Evolutionary conservation across 805 yeast species (phyloP).

Genomic region (Zygoascus flipseniorum): DNA sequence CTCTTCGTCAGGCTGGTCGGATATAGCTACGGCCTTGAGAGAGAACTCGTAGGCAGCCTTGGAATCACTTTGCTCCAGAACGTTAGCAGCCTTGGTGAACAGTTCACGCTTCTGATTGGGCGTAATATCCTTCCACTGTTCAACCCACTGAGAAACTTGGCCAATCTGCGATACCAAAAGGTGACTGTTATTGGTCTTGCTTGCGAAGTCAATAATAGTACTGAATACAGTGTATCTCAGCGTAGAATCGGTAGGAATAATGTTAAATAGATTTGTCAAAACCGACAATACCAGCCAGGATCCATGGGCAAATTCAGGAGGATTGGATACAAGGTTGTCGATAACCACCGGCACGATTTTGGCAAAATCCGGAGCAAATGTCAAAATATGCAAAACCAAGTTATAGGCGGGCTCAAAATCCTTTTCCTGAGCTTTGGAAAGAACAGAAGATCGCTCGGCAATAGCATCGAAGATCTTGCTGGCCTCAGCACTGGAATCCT

Average conservation of each 20-base stretch:
- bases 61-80: slow-evolving; percentile 13
- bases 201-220: slow-evolving; percentile 28
- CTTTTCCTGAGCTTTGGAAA: slow-evolving; percentile 26
- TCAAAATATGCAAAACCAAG: slow-evolving; percentile 29
- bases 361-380: slow-evolving; percentile 27
- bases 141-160: slow-evolving; percentile 31
- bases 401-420: slow-evolving; percentile 34
- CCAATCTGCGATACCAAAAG: slow-evolving; percentile 31
- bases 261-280: slow-evolving; percentile 33
- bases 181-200: slow-evolving; percentile 24
- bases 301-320: slow-evolving; percentile 20
- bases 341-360: slow-evolving; percentile 25
- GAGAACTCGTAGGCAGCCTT: slow-evolving; percentile 8
- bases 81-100: slow-evolving; percentile 20
- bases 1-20: slow-evolving; percentile 9
- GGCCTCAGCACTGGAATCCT: slow-evolving; percentile 16
- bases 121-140: slow-evolving; percentile 26
- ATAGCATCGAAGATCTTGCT: slow-evolving; percentile 25
- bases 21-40: slow-evolving; percentile 7
- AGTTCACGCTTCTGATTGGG: slow-evolving; percentile 21
- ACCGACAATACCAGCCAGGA: slow-evolving; percentile 27
- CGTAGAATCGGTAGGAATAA: slow-evolving; percentile 24
- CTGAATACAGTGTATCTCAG: slow-evolving; percentile 26
- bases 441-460: slow-evolving; percentile 22
- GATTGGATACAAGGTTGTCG: slow-evolving; percentile 20